Percentiles rank a stretch among this genome's conserved stretches.
Evolutionary conservation across 495 filamentous ascomycete genomes (phyloP).

Genomic region (Penicillium daleae): DNA sequence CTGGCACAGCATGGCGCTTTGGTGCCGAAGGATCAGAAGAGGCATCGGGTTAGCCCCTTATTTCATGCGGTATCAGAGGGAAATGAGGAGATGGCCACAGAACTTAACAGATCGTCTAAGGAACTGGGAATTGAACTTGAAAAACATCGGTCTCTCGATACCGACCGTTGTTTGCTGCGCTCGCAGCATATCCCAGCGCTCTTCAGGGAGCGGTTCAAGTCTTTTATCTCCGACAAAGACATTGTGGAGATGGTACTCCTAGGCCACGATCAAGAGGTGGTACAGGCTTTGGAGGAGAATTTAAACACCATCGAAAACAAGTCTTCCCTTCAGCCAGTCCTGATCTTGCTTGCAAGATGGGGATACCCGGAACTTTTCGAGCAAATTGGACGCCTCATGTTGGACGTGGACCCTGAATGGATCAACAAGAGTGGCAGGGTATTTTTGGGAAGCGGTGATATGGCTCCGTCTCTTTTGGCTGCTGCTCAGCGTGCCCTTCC

Average conservation of each 20-base stretch:
- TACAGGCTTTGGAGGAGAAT: constrained; percentile 15
- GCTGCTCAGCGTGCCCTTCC: constrained; percentile 37
- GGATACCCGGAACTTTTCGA: constrained; percentile 26
- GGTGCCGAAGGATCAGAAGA: neutral
- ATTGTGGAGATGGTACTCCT: constrained; percentile 11
- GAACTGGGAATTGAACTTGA: constrained; percentile 5
- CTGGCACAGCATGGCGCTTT: constrained; percentile 10
- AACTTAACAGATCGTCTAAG: constrained; percentile 11
- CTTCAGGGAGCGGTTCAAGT: constrained; percentile 7
- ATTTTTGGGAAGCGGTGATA: neutral
- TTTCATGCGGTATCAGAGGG: constrained; percentile 9
- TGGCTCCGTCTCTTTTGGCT: constrained; percentile 33
- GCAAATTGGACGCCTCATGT: constrained; percentile 17
- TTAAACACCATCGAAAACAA: neutral
- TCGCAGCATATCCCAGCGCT: constrained; percentile 16
- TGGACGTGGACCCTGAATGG: constrained; percentile 11
- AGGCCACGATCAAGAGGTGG: constrained; percentile 16
- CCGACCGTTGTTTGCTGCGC: constrained; percentile 13
- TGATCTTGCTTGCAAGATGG: constrained; percentile 22
- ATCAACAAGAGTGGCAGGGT: constrained; percentile 11
- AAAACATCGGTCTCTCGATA: neutral
- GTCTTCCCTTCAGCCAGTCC: constrained; percentile 9
- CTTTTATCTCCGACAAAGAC: neutral
- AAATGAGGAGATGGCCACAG: constrained; percentile 23
- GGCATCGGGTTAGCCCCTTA: neutral